Evolutionary conservation across 805 yeast genomes (phyloP), one percentile per base, ranked within the genome.

Genomic region (Candida tallmaniae): DNA sequence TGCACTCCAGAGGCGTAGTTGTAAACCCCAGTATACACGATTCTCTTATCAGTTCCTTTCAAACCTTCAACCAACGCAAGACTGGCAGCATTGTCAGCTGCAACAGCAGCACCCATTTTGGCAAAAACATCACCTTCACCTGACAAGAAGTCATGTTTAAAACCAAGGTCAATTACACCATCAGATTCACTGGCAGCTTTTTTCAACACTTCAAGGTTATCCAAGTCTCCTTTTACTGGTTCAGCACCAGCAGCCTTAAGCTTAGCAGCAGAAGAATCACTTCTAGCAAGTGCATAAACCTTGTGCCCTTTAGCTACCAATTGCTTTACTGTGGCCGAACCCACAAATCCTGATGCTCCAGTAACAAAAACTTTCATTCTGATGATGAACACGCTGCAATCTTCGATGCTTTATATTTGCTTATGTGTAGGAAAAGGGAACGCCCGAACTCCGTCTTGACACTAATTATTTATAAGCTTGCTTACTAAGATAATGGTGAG

Each of bases 101-200:
- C 22, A 16, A 29, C 28, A 6, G 31, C 31, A 10, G 58, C 48
- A 10, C 39, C 31, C 10, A 52, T 33, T 1, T 62, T 65, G 5
- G 22, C 39, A 14, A 32, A 34, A 27, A 62, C 68, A 6, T 21
- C 14, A 8, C 20, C 28, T 7, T 22, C 18, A 16, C 16, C 15
- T 9, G 51, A 41, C 4, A 37, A 14, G 33, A 54, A 58, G 32
- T 62, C 62, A 38, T 58, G 61, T 18, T 48, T 40, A 40, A 55
- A 65, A 1, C 58, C 73, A 26, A 60, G 38, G 35, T 65, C 70
- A n/a, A 62, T 31, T 10, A 59, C 57, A 6, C 56, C 70, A 35
- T 67, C 73, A 6, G 56, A 34, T 29, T 46, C 48, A 6, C 35
- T 17, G 9, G 62, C 56, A 4, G 46, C 58, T 28, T 51, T 40